phyloP scores from a whole-genome alignment of 257 asterid genomes.

The Verbena officinalis region DNA sequence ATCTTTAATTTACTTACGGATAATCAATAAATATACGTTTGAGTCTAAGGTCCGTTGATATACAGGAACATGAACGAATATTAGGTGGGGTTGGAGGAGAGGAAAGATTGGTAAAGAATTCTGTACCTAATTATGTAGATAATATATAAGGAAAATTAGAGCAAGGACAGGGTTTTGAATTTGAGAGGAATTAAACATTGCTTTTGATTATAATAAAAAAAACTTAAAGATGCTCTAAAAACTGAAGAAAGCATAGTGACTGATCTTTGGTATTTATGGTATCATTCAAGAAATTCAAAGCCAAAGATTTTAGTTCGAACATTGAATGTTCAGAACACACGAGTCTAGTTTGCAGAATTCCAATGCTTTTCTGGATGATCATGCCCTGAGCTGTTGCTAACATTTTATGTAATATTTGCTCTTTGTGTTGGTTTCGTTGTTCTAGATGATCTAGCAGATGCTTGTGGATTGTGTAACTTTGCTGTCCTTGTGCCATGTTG shows the following conservation, averaged over 20 bases:
- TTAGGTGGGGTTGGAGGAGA: conserved; percentile 13
- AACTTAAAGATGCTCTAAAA: not conserved
- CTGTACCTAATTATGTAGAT: not conserved
- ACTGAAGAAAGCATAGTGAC: not conserved
- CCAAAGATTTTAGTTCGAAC: not conserved
- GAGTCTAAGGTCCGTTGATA: conserved; percentile 1
- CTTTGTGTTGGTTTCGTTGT: conserved; percentile 52
- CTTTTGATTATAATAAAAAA: too few relatives aligned
- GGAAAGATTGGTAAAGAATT: not conserved
- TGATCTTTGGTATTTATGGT: conserved; percentile 2
- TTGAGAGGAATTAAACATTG: too few relatives aligned
- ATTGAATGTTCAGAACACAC: not conserved
- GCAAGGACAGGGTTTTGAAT: not conserved
- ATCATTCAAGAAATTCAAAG: not conserved
- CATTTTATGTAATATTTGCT: conserved; percentile 36
- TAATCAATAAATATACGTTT: not conserved
- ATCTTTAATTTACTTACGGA: not conserved
- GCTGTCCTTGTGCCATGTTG: conserved; percentile 64
- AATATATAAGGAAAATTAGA: not conserved
- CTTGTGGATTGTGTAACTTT: conserved; percentile 53
- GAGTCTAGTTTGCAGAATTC: conserved; percentile 3
- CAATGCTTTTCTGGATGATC: conserved; percentile 26
- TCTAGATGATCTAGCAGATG: conserved; percentile 61
- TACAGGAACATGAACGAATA: not conserved
- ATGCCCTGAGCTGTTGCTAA: conserved; percentile 22